These are phyloP conservation scores for Beauveria asiatica DNA, from an alignment of 2,329 filamentous ascomycete genomes.

Conservation along the genomic window DNA sequence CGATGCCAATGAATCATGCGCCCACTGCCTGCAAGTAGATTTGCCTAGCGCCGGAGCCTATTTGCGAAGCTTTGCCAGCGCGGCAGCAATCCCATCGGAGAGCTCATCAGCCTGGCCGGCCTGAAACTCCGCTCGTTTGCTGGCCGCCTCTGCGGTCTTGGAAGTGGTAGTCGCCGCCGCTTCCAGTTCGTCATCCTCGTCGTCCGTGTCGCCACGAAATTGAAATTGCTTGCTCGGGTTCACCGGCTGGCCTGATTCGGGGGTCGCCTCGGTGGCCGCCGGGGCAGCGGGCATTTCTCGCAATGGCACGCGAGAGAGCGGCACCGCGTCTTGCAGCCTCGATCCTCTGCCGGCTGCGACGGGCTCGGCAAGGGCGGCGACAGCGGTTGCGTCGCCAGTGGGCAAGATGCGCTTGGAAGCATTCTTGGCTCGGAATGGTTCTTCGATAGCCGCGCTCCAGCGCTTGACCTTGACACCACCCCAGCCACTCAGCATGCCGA, in stretches of 20 bases:
- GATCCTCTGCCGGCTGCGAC: slow-evolving; percentile 16
- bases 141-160: slow-evolving; percentile 22
- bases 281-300: slow-evolving; percentile 27
- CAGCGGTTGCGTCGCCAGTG: slow-evolving; percentile 13
- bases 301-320: slow-evolving; percentile 32
- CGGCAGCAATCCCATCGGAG: slow-evolving; percentile 51
- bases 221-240: slow-evolving; percentile 26
- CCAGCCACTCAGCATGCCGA: slow-evolving; percentile 82
- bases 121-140: neutral
- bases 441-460: slow-evolving; percentile 74
- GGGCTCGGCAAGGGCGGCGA: neutral
- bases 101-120: slow-evolving; percentile 33
- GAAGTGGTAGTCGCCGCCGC: slow-evolving; percentile 42
- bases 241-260: neutral
- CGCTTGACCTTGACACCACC: slow-evolving; percentile 88
- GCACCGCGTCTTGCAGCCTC: slow-evolving; percentile 30
- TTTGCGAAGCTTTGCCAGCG: slow-evolving; percentile 49
- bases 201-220: slow-evolving; percentile 31
- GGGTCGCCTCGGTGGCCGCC: neutral
- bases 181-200: slow-evolving; percentile 41
- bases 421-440: slow-evolving; percentile 72
- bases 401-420: slow-evolving; percentile 43
- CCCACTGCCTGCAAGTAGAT: neutral
- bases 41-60: neutral
- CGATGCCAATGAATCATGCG: neutral